Base-by-base conservation (phyloP, 2,329 filamentous ascomycete species). In the Aspergillus sp. region DNA sequence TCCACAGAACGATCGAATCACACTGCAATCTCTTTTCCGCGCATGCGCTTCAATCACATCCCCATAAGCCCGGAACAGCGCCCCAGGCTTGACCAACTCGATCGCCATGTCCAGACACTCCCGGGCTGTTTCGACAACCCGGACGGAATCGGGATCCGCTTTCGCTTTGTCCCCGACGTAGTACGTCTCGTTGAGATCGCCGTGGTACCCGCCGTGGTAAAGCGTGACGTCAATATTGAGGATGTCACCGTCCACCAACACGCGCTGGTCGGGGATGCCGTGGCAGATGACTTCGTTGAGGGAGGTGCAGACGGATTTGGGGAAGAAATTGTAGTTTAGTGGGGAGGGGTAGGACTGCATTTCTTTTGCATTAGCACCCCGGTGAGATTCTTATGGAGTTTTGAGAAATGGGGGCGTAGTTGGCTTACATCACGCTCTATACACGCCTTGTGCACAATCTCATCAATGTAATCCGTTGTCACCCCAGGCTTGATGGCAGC, bases 281-380 rank as follows among this genome's bases (percentile, higher is more conserved):
- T 97, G 93, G 81, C 93, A 97, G 74, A 97, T 96, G 65, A 96
- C 89, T 78, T 97, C 93, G 80, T 97, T 97, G 23, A 89, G 80
- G 5, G 92, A 96, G 5, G 92, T 96, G 78, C 93, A 97, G 64
- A 96, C 88, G 0, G 93, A 97, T 80, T 97, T 97, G 66, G 93
- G 93, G 78, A 96, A 97, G 75, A 91, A 83, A 80, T 89, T 90
- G 80, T 96, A 96, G 80, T 96, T 96, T 27, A 96, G 81, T 1
- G 92, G 91, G 1, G 92, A 96, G 1, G 92, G 92, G 75, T 96
- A 96, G n/a, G 91, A 89, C 92, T 96, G 62, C 21, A 42, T 21
- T 21, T 44, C 0, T 5, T 13, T 5, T 13, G 23, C 23, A 25
- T 25, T 25, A 25, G 23, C 23, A 8, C 23, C 23, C 7, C 6